Evolutionary conservation across 2,329 filamentous ascomycete genomes (phyloP), one percentile per base, ranked within the genome.

Genomic region (Cadophora gregata): DNA sequence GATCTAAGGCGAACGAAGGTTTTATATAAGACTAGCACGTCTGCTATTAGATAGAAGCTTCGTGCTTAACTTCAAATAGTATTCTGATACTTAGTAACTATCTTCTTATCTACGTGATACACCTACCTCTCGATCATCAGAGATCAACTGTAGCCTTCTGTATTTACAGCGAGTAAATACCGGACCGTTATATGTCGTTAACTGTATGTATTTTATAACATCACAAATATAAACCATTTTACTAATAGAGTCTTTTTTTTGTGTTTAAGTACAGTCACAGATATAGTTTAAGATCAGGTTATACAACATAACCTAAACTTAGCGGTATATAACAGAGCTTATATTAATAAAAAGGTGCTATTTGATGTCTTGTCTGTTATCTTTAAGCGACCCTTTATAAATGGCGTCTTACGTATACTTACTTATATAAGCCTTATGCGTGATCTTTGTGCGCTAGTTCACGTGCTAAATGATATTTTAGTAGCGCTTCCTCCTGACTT

Each of bases 271-370:
- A 33, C 31, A 6, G 31, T 10, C 31, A 33, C 31, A 10, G 31
- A 33, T 33, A 10, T 10, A 10, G 31, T 33, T 33, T 6, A 10
- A 33, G 31, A 33, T 33, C 31, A 33, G 31, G 31, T 33, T 33
- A 33, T 33, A 10, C 31, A 10, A 33, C 31, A 33, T 10, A 33
- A 33, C n/a, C n/a, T n/a, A n/a, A 53, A 62, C 8, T 69, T 66
- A 24, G 62, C 66, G 29, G 68, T 73, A 12, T 73, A 72, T 53
- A 69, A 65, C 10, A 27, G 36, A 24, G 55, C 64, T 12, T 74
- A 73, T 48, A 64, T 67, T 29, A 73, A 73, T 56, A 47, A 73
- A 4, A 55, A 16, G 5, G 70, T 74, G 16, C 63, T 24, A 45
- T 74, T 74, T 29, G 60, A 70, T 59, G 62, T 70, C 42, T 36